Evolutionary conservation across 371 early-diverging fungal species (phyloP).

Genomic region (Apophysomyces ossiformis): DNA sequence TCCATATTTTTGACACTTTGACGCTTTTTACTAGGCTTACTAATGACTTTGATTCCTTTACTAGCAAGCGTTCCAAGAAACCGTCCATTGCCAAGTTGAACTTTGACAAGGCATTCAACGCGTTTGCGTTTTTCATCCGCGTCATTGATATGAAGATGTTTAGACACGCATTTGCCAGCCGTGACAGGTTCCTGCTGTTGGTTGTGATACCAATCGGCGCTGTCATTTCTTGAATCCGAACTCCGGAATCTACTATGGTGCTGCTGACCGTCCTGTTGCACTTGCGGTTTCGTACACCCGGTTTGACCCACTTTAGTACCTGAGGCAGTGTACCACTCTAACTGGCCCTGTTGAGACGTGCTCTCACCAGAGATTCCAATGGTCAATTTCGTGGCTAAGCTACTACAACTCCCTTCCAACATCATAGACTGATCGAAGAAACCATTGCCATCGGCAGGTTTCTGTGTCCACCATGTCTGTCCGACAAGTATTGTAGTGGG

Average conservation of each 20-base stretch:
- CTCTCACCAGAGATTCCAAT: slow-evolving; percentile 27
- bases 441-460: not conserved
- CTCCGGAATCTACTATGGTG: slow-evolving; percentile 11
- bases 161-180: slow-evolving; percentile 68
- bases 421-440: slow-evolving; percentile 5
- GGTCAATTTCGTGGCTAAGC: slow-evolving; percentile 21
- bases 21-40: slow-evolving; percentile 76
- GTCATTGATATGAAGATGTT: slow-evolving; percentile 73
- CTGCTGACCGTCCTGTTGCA: slow-evolving; percentile 10
- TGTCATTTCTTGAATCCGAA: slow-evolving; percentile 11
- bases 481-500: slow-evolving; percentile 76
- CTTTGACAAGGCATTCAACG: slow-evolving; percentile 64
- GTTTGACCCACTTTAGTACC: slow-evolving; percentile 23
- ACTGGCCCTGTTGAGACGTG: slow-evolving; percentile 20
- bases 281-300: slow-evolving; percentile 18
- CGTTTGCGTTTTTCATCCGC: slow-evolving; percentile 71
- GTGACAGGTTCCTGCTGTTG: slow-evolving; percentile 24
- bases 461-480: slow-evolving; percentile 59
- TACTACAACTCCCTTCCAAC: slow-evolving; percentile 1
- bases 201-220: slow-evolving; percentile 15
- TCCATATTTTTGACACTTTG: slow-evolving; percentile 77
- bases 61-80: slow-evolving; percentile 64
- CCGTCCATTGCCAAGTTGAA: slow-evolving; percentile 57
- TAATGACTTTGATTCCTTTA: slow-evolving; percentile 72
- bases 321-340: slow-evolving; percentile 28